phyloP scores from a whole-genome alignment of 2,329 filamentous ascomycete species.

The Ceratocystis cubensis region DNA sequence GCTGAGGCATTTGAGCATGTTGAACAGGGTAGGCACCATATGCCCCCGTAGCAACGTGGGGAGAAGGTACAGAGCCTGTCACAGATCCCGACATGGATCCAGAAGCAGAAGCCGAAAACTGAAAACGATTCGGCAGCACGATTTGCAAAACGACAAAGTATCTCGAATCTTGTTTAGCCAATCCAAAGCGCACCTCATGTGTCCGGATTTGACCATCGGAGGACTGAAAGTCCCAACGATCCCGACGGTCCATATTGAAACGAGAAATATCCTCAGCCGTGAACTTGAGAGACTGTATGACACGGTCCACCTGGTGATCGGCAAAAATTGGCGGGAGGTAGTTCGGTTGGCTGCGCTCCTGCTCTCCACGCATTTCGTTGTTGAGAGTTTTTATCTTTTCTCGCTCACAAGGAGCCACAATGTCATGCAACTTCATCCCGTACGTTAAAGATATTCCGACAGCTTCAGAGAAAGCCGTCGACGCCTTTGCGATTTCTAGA shows the following conservation, averaged over 20 bases:
- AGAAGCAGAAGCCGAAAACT: slow-evolving; percentile 33
- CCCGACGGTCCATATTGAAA: slow-evolving; percentile 40
- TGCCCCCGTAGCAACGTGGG: not conserved
- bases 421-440: slow-evolving; percentile 41
- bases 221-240: slow-evolving; percentile 42
- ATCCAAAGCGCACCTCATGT: slow-evolving; percentile 40
- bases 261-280: slow-evolving; percentile 40
- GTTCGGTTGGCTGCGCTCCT: slow-evolving; percentile 44
- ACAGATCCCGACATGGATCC: not conserved
- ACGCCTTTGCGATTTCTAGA: slow-evolving; percentile 45
- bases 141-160: slow-evolving; percentile 48
- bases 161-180: slow-evolving; percentile 48
- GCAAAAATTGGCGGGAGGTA: slow-evolving; percentile 53
- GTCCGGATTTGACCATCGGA: slow-evolving; percentile 40
- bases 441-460: slow-evolving; percentile 38
- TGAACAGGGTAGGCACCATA: not conserved
- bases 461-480: slow-evolving; percentile 42
- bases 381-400: slow-evolving; percentile 41
- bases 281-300: slow-evolving; percentile 45
- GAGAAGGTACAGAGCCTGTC: not conserved
- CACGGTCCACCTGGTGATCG: slow-evolving; percentile 40
- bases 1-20: slow-evolving; percentile 24
- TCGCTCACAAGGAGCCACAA: slow-evolving; percentile 40
- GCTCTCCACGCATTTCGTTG: slow-evolving; percentile 44
- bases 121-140: slow-evolving; percentile 26